Conservation (phyloP, 768 basidiomycete genomes). For the Podaxis mareebaensis region DNA sequence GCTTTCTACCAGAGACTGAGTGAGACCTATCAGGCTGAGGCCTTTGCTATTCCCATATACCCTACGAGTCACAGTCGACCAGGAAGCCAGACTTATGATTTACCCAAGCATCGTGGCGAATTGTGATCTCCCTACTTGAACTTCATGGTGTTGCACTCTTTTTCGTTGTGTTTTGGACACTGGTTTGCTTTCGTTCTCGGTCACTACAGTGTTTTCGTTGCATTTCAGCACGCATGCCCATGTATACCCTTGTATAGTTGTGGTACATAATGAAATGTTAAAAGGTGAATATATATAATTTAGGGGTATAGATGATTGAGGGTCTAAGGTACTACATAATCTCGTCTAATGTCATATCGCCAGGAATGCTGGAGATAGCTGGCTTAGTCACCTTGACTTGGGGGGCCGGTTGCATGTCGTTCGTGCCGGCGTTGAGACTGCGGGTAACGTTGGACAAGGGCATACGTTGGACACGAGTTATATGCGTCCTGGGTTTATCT, state of each 20-base stretch:
- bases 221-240: neutral
- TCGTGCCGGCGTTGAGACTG: slow-evolving; percentile 30
- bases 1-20: slow-evolving; percentile 11
- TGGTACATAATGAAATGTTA: neutral
- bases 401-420: slow-evolving; percentile 10
- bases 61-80: neutral
- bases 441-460: slow-evolving; percentile 47
- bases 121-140: neutral
- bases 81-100: neutral
- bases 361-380: slow-evolving; percentile 25
- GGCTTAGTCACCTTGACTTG: slow-evolving; percentile 15
- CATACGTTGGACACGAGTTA: slow-evolving; percentile 51
- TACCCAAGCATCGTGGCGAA: slow-evolving; percentile 7
- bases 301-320: neutral
- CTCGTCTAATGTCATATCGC: slow-evolving; percentile 56
- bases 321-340: slow-evolving; percentile 23
- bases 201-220: neutral
- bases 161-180: neutral
- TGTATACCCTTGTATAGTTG: neutral
- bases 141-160: neutral
- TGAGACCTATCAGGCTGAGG: slow-evolving; percentile 12
- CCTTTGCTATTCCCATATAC: neutral
- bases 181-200: neutral
- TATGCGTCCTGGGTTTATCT: slow-evolving; percentile 52
- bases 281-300: neutral